Percentiles rank a stretch among this genome's conserved stretches.
phyloP scores from a whole-genome alignment of 2,329 filamentous ascomycete species.

The Pseudogymnoascus sp. region DNA sequence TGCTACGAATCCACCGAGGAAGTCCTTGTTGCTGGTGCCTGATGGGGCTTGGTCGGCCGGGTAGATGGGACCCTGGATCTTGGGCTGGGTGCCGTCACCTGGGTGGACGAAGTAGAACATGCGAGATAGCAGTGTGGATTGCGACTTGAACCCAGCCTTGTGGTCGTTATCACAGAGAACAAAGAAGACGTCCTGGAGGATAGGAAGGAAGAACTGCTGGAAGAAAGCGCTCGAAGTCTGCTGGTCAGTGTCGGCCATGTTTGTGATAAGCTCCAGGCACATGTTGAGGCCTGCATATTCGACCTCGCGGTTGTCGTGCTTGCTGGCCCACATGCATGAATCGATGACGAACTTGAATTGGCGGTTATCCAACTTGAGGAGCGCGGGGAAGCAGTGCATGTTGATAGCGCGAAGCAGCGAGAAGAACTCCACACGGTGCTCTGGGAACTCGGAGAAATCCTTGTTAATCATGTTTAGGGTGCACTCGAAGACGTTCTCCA shows the following conservation, averaged over 20 bases:
- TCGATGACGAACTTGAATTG: slow-evolving; percentile 99
- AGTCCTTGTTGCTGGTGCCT: slow-evolving; percentile 84
- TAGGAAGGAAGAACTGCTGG: slow-evolving; percentile 92
- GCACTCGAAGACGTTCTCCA: slow-evolving; percentile 98
- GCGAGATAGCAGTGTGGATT: slow-evolving; percentile 84
- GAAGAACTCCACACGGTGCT: slow-evolving; percentile 99
- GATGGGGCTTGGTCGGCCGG: slow-evolving; percentile 69
- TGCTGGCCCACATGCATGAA: slow-evolving; percentile 99
- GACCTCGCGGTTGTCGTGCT: slow-evolving; percentile 97
- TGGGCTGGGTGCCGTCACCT: slow-evolving; percentile 58
- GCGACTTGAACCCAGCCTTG: slow-evolving; percentile 98
- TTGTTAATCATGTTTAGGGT: slow-evolving; percentile 99
- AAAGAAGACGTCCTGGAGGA: slow-evolving; percentile 96
- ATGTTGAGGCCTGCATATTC: slow-evolving; percentile 95
- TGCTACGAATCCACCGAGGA: slow-evolving; percentile 79
- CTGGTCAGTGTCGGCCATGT: slow-evolving; percentile 86
- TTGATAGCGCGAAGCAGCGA: slow-evolving; percentile 94
- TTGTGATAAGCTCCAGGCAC: slow-evolving; percentile 95
- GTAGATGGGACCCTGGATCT: slow-evolving; percentile 90
- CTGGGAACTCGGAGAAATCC: slow-evolving; percentile 97
- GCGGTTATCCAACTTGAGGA: slow-evolving; percentile 86
- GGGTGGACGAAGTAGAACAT: slow-evolving; percentile 94
- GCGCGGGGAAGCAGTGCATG: slow-evolving; percentile 87
- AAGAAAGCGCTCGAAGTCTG: slow-evolving; percentile 91
- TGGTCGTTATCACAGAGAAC: slow-evolving; percentile 96